Evolutionary conservation across 768 basidiomycete species (phyloP).

Genomic region (Leccinum barrowsii): DNA sequence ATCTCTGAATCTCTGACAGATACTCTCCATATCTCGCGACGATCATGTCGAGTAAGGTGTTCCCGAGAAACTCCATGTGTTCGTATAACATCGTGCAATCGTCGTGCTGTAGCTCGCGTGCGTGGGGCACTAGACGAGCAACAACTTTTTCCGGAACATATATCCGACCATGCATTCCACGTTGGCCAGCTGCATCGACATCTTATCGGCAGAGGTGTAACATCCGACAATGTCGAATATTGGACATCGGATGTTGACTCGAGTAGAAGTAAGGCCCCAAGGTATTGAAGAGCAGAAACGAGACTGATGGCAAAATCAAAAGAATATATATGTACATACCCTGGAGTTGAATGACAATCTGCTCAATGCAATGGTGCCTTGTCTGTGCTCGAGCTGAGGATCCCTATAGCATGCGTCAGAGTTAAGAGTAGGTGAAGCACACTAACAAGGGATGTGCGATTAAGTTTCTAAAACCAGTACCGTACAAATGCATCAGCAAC

Average conservation of each 20-base stretch:
- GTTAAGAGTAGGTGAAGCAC: not conserved
- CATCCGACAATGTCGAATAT: not conserved
- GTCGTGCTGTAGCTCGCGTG: conserved; percentile 68
- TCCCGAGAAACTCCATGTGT: conserved; percentile 72
- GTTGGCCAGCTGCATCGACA: too few species aligned
- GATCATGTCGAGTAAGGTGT: conserved; percentile 71
- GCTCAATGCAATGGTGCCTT: too few species aligned
- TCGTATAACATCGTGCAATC: conserved; percentile 68
- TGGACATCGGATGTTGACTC: conserved; percentile 1
- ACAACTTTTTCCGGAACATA: conserved; percentile 54
- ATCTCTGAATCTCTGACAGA: too few species aligned
- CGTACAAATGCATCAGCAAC: not conserved
- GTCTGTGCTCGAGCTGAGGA: not conserved
- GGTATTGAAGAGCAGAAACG: conserved; percentile 6
- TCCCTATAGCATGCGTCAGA: too few species aligned
- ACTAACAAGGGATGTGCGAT: not conserved
- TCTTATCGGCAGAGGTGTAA: too few species aligned
- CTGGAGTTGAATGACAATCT: not conserved
- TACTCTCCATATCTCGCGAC: conserved; percentile 50
- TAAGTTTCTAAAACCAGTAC: conserved; percentile 22
- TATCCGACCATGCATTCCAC: conserved; percentile 49
- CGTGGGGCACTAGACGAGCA: conserved; percentile 71
- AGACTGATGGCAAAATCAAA: not conserved
- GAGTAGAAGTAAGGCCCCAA: conserved; percentile 11
- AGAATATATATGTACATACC: not conserved